Conservation (phyloP, 2,329 filamentous ascomycete species). For the Colletotrichum shisoi region DNA sequence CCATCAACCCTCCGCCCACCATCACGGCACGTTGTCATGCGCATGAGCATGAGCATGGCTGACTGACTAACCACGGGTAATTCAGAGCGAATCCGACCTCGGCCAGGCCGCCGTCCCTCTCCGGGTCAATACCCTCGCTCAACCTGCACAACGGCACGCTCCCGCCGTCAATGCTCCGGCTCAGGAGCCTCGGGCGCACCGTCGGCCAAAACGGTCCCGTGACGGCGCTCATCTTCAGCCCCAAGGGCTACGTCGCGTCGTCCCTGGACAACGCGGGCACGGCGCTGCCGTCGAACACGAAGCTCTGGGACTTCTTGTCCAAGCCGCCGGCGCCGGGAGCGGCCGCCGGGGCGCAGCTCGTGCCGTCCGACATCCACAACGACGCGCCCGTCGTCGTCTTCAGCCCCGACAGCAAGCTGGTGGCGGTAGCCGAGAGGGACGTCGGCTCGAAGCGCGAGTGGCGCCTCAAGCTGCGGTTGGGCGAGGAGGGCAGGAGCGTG, state of each 20-base stretch:
- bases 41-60: neutral
- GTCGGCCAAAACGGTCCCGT: neutral
- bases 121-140: conserved; percentile 22
- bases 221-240: conserved; percentile 21
- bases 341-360: neutral
- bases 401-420: conserved; percentile 19
- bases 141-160: conserved; percentile 19
- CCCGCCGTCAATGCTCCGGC: conserved; percentile 20
- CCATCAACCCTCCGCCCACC: neutral
- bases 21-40: neutral
- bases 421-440: conserved; percentile 12
- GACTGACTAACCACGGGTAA: neutral
- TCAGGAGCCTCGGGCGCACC: conserved; percentile 2
- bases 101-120: conserved; percentile 8
- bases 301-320: conserved; percentile 22
- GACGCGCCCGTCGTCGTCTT: conserved; percentile 14
- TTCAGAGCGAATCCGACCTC: conserved; percentile 1
- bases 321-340: neutral
- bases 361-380: conserved; percentile 12
- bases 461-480: conserved; percentile 14
- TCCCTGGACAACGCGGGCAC: conserved; percentile 18
- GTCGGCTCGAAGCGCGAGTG: conserved; percentile 4
- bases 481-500: conserved; percentile 12
- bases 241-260: conserved; percentile 16
- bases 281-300: conserved; percentile 3